Evolutionary conservation across 1,139 yeast genomes (phyloP).

Genomic region (Eremothecium cymbalariae): DNA sequence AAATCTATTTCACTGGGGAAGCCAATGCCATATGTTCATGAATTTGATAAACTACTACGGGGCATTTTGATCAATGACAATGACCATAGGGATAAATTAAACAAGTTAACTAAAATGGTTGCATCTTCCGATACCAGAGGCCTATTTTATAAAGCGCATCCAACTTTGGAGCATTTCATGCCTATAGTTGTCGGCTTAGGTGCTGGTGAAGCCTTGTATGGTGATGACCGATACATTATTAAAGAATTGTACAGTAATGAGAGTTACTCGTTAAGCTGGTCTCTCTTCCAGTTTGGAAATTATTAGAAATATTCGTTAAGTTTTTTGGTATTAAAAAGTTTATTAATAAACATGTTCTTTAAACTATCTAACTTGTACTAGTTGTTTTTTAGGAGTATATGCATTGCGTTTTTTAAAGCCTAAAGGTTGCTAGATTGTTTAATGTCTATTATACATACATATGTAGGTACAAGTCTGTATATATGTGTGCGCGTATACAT

Average conservation of each 20-base stretch:
- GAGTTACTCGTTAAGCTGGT: slow-evolving; percentile 56
- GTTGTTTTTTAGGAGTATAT: no score
- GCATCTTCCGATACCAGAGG: slow-evolving; percentile 26
- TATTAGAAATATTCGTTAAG: not conserved
- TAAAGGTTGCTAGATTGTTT: no score
- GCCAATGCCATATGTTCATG: slow-evolving; percentile 41
- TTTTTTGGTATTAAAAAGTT: no score
- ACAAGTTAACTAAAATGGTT: slow-evolving; percentile 34
- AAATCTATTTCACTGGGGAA: slow-evolving; percentile 19
- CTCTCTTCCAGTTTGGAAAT: slow-evolving; percentile 44
- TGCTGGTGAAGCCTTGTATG: slow-evolving; percentile 41
- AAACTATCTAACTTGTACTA: no score
- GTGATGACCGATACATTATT: slow-evolving; percentile 32
- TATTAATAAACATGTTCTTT: slow-evolving; percentile 2
- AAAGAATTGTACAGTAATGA: slow-evolving; percentile 42
- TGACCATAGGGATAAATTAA: slow-evolving; percentile 25
- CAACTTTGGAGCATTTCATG: slow-evolving; percentile 64
- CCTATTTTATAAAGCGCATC: slow-evolving; percentile 52
- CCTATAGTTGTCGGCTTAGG: slow-evolving; percentile 68
- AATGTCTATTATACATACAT: no score
- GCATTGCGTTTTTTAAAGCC: no score
- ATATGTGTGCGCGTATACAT: not conserved
- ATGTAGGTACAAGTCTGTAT: not conserved
- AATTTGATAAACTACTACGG: slow-evolving; percentile 43
- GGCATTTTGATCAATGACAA: slow-evolving; percentile 31